Evolutionary conservation across 2,329 filamentous ascomycete genomes (phyloP).

Genomic region (Colletotrichum sp.): DNA sequence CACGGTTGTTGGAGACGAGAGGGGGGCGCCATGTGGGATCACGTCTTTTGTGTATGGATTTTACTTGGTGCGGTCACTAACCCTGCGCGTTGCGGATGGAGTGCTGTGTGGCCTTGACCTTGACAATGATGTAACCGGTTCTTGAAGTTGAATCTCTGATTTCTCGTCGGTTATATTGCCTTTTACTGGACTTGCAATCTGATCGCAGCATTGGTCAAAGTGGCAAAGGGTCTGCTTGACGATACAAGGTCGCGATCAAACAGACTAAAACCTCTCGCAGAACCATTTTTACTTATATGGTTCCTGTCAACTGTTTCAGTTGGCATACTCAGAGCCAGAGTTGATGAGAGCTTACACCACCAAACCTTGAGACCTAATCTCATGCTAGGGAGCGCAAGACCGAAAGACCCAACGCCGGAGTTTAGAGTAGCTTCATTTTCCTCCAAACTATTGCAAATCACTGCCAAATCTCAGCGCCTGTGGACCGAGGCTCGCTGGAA

Average conservation of each 20-base stretch:
- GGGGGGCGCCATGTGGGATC: background rate
- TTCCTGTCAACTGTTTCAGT: background rate
- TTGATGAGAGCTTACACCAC: background rate
- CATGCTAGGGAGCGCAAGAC: background rate
- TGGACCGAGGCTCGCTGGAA: background rate
- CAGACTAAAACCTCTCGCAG: background rate
- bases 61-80: background rate
- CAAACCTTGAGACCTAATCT: background rate
- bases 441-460: background rate
- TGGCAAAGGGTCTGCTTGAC: background rate
- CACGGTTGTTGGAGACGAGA: background rate
- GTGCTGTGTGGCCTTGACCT: background rate
- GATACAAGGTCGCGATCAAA: background rate
- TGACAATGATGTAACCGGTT: background rate
- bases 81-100: background rate
- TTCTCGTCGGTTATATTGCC: background rate
- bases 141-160: background rate
- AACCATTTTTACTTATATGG: background rate
- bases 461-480: background rate
- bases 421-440: background rate
- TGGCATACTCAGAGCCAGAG: background rate
- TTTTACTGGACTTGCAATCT: background rate
- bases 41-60: background rate
- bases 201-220: background rate
- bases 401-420: background rate